Percentiles rank a stretch among this genome's conserved stretches.
phyloP scores from a whole-genome alignment of 345 rosid genomes.

The Melaleuca quinquenervia region DNA sequence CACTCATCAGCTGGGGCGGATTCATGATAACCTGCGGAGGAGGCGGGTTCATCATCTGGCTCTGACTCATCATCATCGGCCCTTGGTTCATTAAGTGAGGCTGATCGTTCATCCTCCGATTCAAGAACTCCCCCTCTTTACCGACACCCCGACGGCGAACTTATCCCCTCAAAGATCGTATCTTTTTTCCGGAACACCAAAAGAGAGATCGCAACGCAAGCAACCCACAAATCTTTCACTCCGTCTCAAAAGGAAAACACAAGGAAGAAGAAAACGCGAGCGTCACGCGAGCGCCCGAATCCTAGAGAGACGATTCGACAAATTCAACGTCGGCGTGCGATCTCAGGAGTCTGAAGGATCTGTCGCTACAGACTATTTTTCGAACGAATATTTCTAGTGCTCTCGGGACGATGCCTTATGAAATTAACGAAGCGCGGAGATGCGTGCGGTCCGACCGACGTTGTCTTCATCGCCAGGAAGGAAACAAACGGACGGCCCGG shows the following conservation, averaged over 20 bases:
- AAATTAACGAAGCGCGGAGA: background rate
- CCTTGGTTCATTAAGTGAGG: conserved; percentile 25
- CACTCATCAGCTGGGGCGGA: conserved; percentile 32
- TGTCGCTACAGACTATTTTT: background rate
- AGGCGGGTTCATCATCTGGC: background rate
- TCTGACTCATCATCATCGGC: conserved; percentile 12
- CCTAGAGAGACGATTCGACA: background rate
- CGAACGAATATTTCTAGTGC: background rate
- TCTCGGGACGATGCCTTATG: background rate
- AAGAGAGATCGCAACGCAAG: background rate
- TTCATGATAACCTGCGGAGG: conserved; percentile 13
- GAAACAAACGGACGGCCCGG: background rate
- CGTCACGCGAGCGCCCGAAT: background rate
- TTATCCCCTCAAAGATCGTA: background rate
- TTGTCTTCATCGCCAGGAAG: background rate
- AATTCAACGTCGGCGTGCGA: background rate
- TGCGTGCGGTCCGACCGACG: background rate
- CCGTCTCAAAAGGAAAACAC: background rate
- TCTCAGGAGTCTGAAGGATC: background rate
- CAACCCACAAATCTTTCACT: background rate
- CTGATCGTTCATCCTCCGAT: conserved; percentile 40
- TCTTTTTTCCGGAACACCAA: background rate
- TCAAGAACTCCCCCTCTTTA: background rate
- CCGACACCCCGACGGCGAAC: background rate
- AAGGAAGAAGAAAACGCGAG: background rate